Base-by-base conservation (phyloP, 495 filamentous ascomycete genomes). In the Hypoxylon crocopeplum region DNA sequence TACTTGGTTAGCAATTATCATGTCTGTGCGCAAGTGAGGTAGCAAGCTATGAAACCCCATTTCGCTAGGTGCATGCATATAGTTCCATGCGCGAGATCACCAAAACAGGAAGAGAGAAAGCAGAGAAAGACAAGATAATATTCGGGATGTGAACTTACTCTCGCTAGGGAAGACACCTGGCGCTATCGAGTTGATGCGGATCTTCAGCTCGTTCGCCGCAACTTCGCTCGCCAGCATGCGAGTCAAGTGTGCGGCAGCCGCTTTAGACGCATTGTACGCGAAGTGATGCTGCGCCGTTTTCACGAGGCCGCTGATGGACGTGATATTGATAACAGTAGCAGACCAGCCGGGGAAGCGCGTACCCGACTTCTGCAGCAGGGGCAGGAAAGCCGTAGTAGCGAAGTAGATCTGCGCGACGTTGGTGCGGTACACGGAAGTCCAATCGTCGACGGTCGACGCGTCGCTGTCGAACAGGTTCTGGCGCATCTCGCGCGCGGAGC, bases 381-480 rank as follows among this genome's bases (percentile, higher is more conserved):
- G 90, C 1, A 89, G 88, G 13, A 91, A 79, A 2, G 83, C 76
- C 69, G 88, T 86, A 3, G 90, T 92, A 8, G 91, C 77, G 49
- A 88, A 88, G 72, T 91, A 95, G 44, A 93, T 86, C 15, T 88
- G 84, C 49, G 91, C 85, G 7, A 93, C 82, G 71, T 94, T 94
- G 30, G 92, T 82, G 17, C 88, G 92, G 17, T 93, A 78, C 4
- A 93, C 85, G 46, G 88, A 81, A 3, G 80, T 84, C 86, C 87
- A 93, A 20, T 90, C 89, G 6, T 77, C 55, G 56, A 89, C 83
- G 3, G 89, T 89, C 71, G 89, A 92, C 46, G 77, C 75, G 25
- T 85, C 84, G 64, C 81, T 81, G 7, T 88, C 82, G 74, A 87
- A 86, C 2, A 89, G 75, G 24, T 81, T 79, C 61, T 81, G 62